Conservation (phyloP, 495 filamentous ascomycete genomes). For the Trichoderma virens region DNA sequence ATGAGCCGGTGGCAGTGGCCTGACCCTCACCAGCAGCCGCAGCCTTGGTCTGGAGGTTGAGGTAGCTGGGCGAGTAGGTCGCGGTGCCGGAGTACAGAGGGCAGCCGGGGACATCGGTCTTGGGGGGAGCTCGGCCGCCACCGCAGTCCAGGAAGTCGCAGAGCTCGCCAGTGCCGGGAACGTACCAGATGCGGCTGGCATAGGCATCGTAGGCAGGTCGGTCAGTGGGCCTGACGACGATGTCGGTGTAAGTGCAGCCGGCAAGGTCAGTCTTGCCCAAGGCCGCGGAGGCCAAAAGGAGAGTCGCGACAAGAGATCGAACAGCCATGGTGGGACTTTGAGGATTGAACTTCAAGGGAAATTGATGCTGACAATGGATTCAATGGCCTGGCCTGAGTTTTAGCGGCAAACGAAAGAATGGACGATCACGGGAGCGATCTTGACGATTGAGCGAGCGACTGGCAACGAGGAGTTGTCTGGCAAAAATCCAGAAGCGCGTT, state of each 20-base stretch:
- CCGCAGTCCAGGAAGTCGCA: slow-evolving; percentile 54
- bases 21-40: slow-evolving; percentile 95
- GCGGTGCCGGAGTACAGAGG: slow-evolving; percentile 48
- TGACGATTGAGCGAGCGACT: not conserved
- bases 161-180: slow-evolving; percentile 47
- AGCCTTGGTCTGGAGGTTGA: slow-evolving; percentile 50
- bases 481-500: not conserved
- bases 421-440: slow-evolving; percentile 5
- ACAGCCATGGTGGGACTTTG: not conserved
- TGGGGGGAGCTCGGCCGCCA: slow-evolving; percentile 52
- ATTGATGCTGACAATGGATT: not conserved
- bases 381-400: not conserved
- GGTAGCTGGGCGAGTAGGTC: slow-evolving; percentile 42
- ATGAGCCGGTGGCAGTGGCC: slow-evolving; percentile 42
- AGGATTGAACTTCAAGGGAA: not conserved
- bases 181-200: slow-evolving; percentile 30
- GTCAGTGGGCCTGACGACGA: slow-evolving; percentile 17
- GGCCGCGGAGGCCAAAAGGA: slow-evolving; percentile 18
- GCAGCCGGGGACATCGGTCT: slow-evolving; percentile 50
- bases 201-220: slow-evolving; percentile 18
- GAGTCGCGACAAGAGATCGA: not conserved
- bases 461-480: not conserved
- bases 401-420: not conserved
- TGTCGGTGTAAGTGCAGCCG: slow-evolving; percentile 34
- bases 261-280: slow-evolving; percentile 38